Conservation (phyloP, 768 basidiomycete species). For the Termitomyces sp. region DNA sequence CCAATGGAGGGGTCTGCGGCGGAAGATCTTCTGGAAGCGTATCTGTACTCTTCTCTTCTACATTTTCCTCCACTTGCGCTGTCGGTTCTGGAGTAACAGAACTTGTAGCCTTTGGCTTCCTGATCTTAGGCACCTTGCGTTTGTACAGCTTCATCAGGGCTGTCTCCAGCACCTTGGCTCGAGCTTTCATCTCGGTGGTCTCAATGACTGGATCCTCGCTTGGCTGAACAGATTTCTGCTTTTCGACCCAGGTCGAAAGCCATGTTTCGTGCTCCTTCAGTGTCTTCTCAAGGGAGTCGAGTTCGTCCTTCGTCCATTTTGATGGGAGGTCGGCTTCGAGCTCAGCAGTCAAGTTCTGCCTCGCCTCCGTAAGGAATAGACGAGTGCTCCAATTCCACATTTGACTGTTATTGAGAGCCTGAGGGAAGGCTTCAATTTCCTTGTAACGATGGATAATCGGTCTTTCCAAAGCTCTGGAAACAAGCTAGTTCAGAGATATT, state of each 20-base stretch:
- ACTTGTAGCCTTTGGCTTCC: constrained; percentile 44
- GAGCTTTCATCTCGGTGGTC: constrained; percentile 81
- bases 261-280: constrained; percentile 81
- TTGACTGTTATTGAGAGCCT: constrained; percentile 77
- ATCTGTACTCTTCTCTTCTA: constrained; percentile 4
- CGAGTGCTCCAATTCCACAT: constrained; percentile 87
- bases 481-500: constrained; percentile 6
- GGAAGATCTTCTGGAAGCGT: constrained; percentile 10
- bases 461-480: constrained; percentile 63
- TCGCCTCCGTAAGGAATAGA: constrained; percentile 83
- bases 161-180: constrained; percentile 76
- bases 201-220: constrained; percentile 86
- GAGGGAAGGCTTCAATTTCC: constrained; percentile 85
- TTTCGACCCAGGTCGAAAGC: constrained; percentile 79
- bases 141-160: constrained; percentile 66
- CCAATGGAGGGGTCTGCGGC: constrained; percentile 10
- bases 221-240: constrained; percentile 70
- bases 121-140: constrained; percentile 65
- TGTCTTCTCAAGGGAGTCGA: constrained; percentile 72
- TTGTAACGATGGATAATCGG: constrained; percentile 86
- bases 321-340: constrained; percentile 56
- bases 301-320: constrained; percentile 86
- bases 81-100: constrained; percentile 22
- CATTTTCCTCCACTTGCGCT: constrained; percentile 12
- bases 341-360: constrained; percentile 68